Evolutionary conservation across 108 stramenopile genomes (phyloP).

Genomic region (Cyclotella choctawhatcheeana): DNA sequence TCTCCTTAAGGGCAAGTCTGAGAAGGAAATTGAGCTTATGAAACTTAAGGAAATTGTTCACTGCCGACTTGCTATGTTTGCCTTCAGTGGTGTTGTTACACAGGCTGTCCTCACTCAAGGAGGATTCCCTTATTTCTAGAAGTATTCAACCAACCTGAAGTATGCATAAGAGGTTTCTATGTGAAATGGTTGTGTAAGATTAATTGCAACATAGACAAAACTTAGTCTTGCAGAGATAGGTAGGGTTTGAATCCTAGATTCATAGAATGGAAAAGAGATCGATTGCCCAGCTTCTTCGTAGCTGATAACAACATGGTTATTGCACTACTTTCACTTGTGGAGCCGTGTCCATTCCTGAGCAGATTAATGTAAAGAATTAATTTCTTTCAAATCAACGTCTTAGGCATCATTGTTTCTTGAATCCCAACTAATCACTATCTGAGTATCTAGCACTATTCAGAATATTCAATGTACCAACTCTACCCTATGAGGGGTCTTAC

Average conservation of each 20-base stretch:
- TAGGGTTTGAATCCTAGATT: constrained; percentile 10
- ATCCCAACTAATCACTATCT: not conserved
- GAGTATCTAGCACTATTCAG: no score
- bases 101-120: constrained; percentile 92
- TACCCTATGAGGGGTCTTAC: not conserved
- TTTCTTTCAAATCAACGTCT: constrained; percentile 4
- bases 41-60: constrained; percentile 88
- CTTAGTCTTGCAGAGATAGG: not conserved
- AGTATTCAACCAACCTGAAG: constrained; percentile 9
- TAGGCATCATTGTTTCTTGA: not conserved
- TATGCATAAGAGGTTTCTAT: not conserved
- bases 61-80: constrained; percentile 93
- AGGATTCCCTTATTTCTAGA: constrained; percentile 87
- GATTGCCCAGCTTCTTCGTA: not conserved
- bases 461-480: not conserved
- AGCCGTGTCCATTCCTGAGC: constrained; percentile 13
- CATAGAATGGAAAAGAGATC: constrained; percentile 9
- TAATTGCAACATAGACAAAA: not conserved
- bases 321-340: not conserved
- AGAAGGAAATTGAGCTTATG: constrained; percentile 73
- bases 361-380: constrained; percentile 19
- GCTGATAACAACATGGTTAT: not conserved
- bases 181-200: not conserved
- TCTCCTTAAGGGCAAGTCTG: constrained; percentile 83
- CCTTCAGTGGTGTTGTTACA: constrained; percentile 89